Evolutionary conservation across 306 rosid species (phyloP).

Genomic region (Prunus mume): DNA sequence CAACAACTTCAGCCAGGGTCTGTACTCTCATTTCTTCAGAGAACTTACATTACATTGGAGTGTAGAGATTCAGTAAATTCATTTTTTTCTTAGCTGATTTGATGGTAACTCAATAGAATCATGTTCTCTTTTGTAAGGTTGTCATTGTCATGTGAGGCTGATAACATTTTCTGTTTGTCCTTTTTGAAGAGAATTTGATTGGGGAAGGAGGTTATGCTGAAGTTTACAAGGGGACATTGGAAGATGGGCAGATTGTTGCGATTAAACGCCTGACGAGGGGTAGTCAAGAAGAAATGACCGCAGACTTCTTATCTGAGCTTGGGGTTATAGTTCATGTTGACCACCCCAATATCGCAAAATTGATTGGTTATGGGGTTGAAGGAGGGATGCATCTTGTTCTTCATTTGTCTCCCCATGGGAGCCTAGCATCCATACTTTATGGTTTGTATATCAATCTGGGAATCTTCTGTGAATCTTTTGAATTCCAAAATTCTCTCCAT

Average conservation of each 20-base stretch:
- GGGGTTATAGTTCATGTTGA: slow-evolving; percentile 94
- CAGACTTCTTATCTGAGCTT: slow-evolving; percentile 96
- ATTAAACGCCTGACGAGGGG: slow-evolving; percentile 77
- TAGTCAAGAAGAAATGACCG: slow-evolving; percentile 88
- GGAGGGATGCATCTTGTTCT: slow-evolving; percentile 99
- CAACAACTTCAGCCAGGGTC: slow-evolving; percentile 75
- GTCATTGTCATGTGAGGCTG: slow-evolving; percentile 22
- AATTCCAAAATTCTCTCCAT: background rate
- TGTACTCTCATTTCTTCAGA: slow-evolving; percentile 2
- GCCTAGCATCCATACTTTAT: slow-evolving; percentile 79
- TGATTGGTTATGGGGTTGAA: slow-evolving; percentile 96
- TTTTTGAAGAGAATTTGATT: slow-evolving; percentile 62
- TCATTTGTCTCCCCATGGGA: slow-evolving; percentile 91
- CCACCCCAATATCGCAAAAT: slow-evolving; percentile 86
- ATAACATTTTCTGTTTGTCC: slow-evolving; percentile 17
- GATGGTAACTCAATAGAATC: background rate
- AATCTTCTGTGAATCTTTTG: slow-evolving; percentile 10
- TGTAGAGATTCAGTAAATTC: background rate
- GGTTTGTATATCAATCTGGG: slow-evolving; percentile 43
- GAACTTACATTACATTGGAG: background rate
- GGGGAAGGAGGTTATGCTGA: slow-evolving; percentile 99
- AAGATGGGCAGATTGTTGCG: slow-evolving; percentile 75
- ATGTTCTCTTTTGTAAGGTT: background rate
- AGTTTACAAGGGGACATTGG: slow-evolving; percentile 77
- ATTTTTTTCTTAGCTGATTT: background rate